Evolutionary conservation across 2,329 filamentous ascomycete genomes (phyloP), one percentile per base, ranked within the genome.

Genomic region (Colletotrichum destructivum): DNA sequence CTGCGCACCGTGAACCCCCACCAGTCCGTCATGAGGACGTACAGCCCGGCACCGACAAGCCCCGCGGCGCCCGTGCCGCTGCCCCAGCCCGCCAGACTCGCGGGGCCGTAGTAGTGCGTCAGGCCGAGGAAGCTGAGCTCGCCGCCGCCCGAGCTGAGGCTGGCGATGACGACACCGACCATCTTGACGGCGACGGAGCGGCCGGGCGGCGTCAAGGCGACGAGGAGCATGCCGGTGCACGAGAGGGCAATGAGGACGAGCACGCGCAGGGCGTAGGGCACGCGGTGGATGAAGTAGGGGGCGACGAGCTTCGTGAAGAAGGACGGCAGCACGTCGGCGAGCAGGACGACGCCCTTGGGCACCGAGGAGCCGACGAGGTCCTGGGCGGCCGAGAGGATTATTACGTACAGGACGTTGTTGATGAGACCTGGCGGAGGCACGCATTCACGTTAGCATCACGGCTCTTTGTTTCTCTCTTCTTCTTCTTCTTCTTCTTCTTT

Each of bases 371-470:
- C 96, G 76, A 98, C 96, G 73, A 99, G 93, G 79, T 99, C 96
- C 77, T 98, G 93, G 4, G 96, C 96, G 46, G 96, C 94, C 40
- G 95, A 97, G 78, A 99, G 92, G 79, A 98, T 96, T 81, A 98
- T 94, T 67, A 98, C 96, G 83, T 98, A 98, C 83, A 98, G 93
- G 76, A 98, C 94, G 84, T 98, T 98, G 83, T 99, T 98, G 80
- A 98, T 96, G 21, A 96, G 85, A 63, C 94, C 94, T 96, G 78
- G 40, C 23, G 7, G 16, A 3, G 49, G 35, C 35, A 38, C 35
- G 35, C 35, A 26, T 38, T 73, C 52, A 71, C 61, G 64, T 63
- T 31, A 67, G 52, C 61, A 31, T 11, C 12, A 38, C 1, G 35
- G 57, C n/a, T 38, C 35, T 35, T n/a, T 35, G 4, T n/a, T 23